Base-by-base conservation (phyloP, 2,329 filamentous ascomycete species). In the Plectosphaerella cucumerina region DNA sequence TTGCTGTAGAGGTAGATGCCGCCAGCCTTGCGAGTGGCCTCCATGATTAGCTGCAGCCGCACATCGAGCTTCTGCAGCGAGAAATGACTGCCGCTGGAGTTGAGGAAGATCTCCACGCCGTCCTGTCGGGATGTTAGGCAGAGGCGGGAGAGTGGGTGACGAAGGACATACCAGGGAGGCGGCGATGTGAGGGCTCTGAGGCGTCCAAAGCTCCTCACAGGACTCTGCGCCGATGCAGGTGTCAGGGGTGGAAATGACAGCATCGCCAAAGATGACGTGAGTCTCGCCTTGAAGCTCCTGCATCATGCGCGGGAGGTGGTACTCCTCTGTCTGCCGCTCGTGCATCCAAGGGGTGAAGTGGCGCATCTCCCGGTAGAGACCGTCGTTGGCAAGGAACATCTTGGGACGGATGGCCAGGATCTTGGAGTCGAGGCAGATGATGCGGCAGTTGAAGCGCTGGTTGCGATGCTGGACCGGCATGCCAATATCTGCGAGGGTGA, bases 71-170 rank as follows among this genome's bases (percentile, higher is more conserved):
- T 91, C 12, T 81, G 74, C 17, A 68, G 54, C 17, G 58, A 59
- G 60, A 84, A 82, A 63, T 93, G 89, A 12, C 76, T 83, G 6
- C 84, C 87, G 49, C 77, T 84, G 3, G 77, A 82, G 65, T 93
- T 93, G 9, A 82, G 82, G 55, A 89, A 78, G 50, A 90, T 84
- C 60, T 90, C 89, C 6, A 83, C 81, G 5, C 89, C 89, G 59
- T 84, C 77, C 2, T 53, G 33, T 56, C 43, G 43, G 15, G 5
- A 18, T 45, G n/a, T 45, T 26, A 31, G 20, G n/a, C 23, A 6
- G n/a, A 21, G 11, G n/a, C 5, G 3, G 23, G 15, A 39, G 15
- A 14, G 15, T n/a, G 12, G 18, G 5, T 15, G 35, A 39, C 15
- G n/a, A 39, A 39, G 12, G 35, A n/a, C 15, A 15, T 17, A 20